Percentiles rank a stretch among this genome's conserved stretches.
Conservation (phyloP, 2,329 filamentous ascomycete species). For the Cadophora luteo-olivacea region DNA sequence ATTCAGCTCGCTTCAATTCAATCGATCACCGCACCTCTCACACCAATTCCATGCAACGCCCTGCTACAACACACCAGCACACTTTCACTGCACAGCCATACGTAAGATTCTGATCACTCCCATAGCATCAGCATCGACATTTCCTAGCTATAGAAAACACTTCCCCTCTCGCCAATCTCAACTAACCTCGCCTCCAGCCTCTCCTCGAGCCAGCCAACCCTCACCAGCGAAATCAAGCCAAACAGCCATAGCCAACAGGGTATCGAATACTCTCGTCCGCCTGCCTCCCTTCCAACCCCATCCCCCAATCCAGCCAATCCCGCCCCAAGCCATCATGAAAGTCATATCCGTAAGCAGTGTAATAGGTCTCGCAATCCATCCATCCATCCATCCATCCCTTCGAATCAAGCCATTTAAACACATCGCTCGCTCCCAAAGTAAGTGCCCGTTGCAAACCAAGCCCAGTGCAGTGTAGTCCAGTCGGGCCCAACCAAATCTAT, state of each 20-base stretch:
- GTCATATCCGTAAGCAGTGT: neutral
- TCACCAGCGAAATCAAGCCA: neutral
- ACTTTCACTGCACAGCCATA: neutral
- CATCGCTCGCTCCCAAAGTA: slow-evolving; percentile 8
- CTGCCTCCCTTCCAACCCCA: neutral
- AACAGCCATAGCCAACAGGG: slow-evolving; percentile 16
- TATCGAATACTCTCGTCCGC: neutral
- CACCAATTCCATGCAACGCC: slow-evolving; percentile 12
- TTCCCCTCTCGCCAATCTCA: neutral
- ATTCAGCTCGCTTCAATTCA: neutral
- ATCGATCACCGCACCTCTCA: neutral
- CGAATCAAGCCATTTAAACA: neutral
- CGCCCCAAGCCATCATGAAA: slow-evolving; percentile 7
- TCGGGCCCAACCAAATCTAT: slow-evolving; percentile 4
- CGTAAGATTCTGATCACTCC: neutral
- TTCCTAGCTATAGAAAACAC: neutral
- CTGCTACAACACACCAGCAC: neutral
- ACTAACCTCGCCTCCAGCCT: neutral
- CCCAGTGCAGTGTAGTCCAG: neutral
- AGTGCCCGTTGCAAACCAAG: neutral
- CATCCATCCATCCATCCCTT: neutral
- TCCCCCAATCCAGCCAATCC: neutral
- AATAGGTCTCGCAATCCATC: slow-evolving; percentile 2
- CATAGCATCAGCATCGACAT: neutral
- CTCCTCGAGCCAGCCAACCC: neutral